phyloP scores from a whole-genome alignment of 1,284 basidiomycete genomes.

The Puccinia triticina region DNA sequence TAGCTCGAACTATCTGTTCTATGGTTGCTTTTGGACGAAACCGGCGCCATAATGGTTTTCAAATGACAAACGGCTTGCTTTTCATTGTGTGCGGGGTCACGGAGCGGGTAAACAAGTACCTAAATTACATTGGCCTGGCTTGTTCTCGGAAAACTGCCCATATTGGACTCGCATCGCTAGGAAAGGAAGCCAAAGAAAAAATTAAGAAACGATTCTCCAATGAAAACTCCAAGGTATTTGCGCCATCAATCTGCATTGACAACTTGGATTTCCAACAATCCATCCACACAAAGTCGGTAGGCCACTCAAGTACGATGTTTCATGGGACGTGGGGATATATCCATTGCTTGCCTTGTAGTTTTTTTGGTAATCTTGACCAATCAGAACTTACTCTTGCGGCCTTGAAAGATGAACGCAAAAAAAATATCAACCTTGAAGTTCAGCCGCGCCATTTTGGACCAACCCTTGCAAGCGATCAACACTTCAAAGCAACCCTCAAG shows the following conservation, averaged over 20 bases:
- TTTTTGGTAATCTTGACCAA: background rate
- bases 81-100: slow-evolving; percentile 25
- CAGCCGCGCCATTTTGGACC: background rate
- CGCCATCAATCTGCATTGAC: slow-evolving; percentile 21
- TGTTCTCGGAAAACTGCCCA: slow-evolving; percentile 6
- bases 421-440: background rate
- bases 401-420: background rate
- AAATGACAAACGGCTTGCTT: background rate
- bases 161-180: background rate
- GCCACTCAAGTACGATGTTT: background rate
- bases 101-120: slow-evolving; percentile 2
- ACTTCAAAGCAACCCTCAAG: background rate
- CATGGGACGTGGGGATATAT: slow-evolving; percentile 29
- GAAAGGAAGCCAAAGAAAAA: background rate
- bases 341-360: background rate
- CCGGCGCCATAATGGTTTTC: slow-evolving; percentile 14
- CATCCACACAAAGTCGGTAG: slow-evolving; percentile 2
- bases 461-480: background rate
- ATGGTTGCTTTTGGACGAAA: slow-evolving; percentile 34
- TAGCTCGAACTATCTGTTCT: slow-evolving; percentile 23
- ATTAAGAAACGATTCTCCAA: background rate
- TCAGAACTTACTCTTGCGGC: background rate
- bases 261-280: slow-evolving; percentile 31
- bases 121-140: slow-evolving; percentile 9
- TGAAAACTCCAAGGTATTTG: background rate